These are phyloP conservation scores for Tricholoma saponaceum DNA, from an alignment of 768 basidiomycete genomes.

Conservation along the genomic window DNA sequence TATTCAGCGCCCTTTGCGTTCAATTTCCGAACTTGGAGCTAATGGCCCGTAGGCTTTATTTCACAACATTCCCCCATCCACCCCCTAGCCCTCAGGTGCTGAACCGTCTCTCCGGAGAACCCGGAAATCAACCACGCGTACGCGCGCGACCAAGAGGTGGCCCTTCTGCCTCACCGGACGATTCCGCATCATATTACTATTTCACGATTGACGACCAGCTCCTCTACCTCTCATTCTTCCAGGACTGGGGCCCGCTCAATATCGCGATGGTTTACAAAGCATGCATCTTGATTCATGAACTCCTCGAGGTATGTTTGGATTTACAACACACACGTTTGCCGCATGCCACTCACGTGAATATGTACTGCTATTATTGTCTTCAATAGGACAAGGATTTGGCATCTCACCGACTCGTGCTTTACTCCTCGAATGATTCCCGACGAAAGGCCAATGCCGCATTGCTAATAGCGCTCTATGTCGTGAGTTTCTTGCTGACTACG, in stretches of 20 bases:
- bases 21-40: slow-evolving; percentile 10
- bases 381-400: slow-evolving; percentile 69
- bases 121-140: slow-evolving; percentile 53
- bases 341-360: slow-evolving; percentile 38
- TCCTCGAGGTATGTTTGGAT: slow-evolving; percentile 59
- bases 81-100: slow-evolving; percentile 61
- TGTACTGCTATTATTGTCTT: slow-evolving; percentile 12
- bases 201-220: slow-evolving; percentile 93
- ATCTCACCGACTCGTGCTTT: slow-evolving; percentile 78
- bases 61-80: slow-evolving; percentile 84
- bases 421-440: slow-evolving; percentile 81
- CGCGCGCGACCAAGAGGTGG: slow-evolving; percentile 56
- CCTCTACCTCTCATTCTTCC: slow-evolving; percentile 89
- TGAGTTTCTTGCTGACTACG: slow-evolving; percentile 37
- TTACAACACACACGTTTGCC: slow-evolving; percentile 22
- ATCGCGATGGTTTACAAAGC: slow-evolving; percentile 92
- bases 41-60: slow-evolving; percentile 61
- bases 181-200: slow-evolving; percentile 77
- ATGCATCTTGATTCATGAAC: slow-evolving; percentile 87
- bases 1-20: slow-evolving; percentile 4
- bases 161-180: slow-evolving; percentile 67
- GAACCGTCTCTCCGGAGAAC: slow-evolving; percentile 53
- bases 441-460: slow-evolving; percentile 92
- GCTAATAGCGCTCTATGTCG: slow-evolving; percentile 90
- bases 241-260: slow-evolving; percentile 92